Percentiles rank a stretch among this genome's conserved stretches.
These are phyloP conservation scores for Sequoia sempervirens DNA, from an alignment of 75 land plant species.

Conservation along the genomic window DNA sequence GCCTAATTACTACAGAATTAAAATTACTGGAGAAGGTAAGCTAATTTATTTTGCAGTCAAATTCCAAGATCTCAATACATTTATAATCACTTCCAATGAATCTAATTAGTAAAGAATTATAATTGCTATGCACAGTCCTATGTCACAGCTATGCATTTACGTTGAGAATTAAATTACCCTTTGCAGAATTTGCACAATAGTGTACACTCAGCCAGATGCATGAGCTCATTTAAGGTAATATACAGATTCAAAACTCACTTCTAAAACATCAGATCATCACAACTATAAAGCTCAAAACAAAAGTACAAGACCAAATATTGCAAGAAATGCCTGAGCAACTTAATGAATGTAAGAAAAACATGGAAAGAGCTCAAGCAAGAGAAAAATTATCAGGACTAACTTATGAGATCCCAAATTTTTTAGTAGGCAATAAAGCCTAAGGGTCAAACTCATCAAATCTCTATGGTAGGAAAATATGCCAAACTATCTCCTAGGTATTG, in stretches of 20 bases:
- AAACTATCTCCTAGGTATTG: neutral
- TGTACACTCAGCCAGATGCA: too few species aligned
- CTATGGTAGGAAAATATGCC: too few species aligned
- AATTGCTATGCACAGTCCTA: too few species aligned
- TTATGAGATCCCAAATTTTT: neutral
- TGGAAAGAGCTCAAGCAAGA: too few species aligned
- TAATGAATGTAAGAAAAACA: too few species aligned
- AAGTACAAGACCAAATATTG: neutral
- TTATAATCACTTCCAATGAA: neutral
- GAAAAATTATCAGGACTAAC: neutral
- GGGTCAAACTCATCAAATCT: neutral
- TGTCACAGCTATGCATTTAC: too few species aligned
- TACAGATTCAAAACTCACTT: neutral
- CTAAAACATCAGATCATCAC: neutral
- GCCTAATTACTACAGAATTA: neutral
- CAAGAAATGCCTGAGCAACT: too few species aligned
- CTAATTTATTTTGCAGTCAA: neutral
- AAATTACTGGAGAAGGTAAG: neutral
- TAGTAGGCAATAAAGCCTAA: neutral
- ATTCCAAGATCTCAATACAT: neutral
- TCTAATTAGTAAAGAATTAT: neutral
- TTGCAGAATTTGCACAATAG: too few species aligned
- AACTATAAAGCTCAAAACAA: too few species aligned
- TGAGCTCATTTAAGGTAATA: too few species aligned
- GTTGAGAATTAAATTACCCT: too few species aligned